phyloP scores from a whole-genome alignment of 2,329 filamentous ascomycete species.

The Rachicladosporium sp. region DNA sequence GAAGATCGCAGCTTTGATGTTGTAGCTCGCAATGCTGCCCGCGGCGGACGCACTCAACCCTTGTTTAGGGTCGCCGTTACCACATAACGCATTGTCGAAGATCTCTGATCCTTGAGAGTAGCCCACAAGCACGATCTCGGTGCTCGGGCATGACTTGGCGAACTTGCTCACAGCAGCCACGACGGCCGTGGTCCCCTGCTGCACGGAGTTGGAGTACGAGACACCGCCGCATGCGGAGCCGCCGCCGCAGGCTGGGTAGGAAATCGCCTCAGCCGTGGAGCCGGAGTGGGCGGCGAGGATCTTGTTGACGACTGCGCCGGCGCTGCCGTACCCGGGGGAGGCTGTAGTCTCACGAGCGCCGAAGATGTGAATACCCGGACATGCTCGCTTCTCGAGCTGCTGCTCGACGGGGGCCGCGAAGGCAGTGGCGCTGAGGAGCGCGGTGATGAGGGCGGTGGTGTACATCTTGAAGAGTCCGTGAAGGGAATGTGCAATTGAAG shows the following conservation, averaged over 20 bases:
- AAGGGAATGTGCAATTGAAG: too few species aligned
- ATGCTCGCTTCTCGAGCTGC: slow-evolving; percentile 8
- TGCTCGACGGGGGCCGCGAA: slow-evolving; percentile 26
- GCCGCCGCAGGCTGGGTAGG: slow-evolving; percentile 49
- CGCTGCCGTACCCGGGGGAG: slow-evolving; percentile 26
- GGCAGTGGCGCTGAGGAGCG: slow-evolving; percentile 14
- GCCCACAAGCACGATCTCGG: slow-evolving; percentile 48
- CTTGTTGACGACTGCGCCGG: slow-evolving; percentile 27
- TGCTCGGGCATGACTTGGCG: slow-evolving; percentile 44
- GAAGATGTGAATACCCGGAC: slow-evolving; percentile 31
- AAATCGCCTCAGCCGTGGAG: slow-evolving; percentile 28
- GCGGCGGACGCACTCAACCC: slow-evolving; percentile 32
- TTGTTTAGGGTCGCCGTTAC: slow-evolving; percentile 38
- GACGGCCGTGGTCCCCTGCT: slow-evolving; percentile 45
- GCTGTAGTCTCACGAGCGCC: slow-evolving; percentile 32
- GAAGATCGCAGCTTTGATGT: slow-evolving; percentile 52
- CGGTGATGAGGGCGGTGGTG: background rate
- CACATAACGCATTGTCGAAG: slow-evolving; percentile 49
- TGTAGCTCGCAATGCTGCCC: slow-evolving; percentile 36
- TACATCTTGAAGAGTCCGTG: too few species aligned
- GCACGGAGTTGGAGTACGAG: slow-evolving; percentile 48
- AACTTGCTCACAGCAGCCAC: slow-evolving; percentile 45
- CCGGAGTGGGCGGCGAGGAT: slow-evolving; percentile 28
- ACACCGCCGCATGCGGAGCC: slow-evolving; percentile 44
- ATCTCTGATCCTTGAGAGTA: slow-evolving; percentile 53